phyloP scores from a whole-genome alignment of 805 yeast species.

The Isabelozyma heimii region DNA sequence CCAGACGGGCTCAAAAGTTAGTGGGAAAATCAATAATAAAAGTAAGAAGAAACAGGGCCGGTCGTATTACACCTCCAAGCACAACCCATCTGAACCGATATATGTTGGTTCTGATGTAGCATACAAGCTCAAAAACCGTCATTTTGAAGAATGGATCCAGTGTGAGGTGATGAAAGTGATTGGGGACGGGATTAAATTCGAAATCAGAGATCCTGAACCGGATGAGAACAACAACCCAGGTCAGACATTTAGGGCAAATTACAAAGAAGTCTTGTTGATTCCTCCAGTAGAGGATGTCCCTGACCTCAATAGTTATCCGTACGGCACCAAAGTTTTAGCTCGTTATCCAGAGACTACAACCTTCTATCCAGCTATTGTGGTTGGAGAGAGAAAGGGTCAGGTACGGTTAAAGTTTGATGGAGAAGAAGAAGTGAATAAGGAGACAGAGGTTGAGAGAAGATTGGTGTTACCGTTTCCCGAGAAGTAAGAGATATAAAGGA shows the following conservation, averaged over 20 bases:
- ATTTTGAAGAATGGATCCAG: slow-evolving; percentile 93
- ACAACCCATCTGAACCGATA: slow-evolving; percentile 57
- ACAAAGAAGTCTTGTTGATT: slow-evolving; percentile 75
- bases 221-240: slow-evolving; percentile 91
- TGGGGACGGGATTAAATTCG: slow-evolving; percentile 74
- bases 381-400: slow-evolving; percentile 67
- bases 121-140: slow-evolving; percentile 67
- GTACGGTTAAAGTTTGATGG: slow-evolving; percentile 89
- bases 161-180: slow-evolving; percentile 80
- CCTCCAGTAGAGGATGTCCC: slow-evolving; percentile 50
- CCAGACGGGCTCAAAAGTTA: slow-evolving; percentile 4
- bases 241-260: slow-evolving; percentile 75
- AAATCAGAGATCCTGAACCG: slow-evolving; percentile 97
- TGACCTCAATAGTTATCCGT: slow-evolving; percentile 54
- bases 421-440: slow-evolving; percentile 94
- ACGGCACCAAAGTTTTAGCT: slow-evolving; percentile 82
- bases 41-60: slow-evolving; percentile 34
- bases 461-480: slow-evolving; percentile 76
- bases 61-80: slow-evolving; percentile 52
- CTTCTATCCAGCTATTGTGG: slow-evolving; percentile 91
- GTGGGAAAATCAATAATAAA: slow-evolving; percentile 12
- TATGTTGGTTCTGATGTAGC: slow-evolving; percentile 82
- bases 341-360: slow-evolving; percentile 97
- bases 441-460: slow-evolving; percentile 86
- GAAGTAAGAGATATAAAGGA: slow-evolving; percentile 7